Evolutionary conservation across 805 yeast species (phyloP), one percentile per base, ranked within the genome.

Genomic region (Myxozyma mucilagina): DNA sequence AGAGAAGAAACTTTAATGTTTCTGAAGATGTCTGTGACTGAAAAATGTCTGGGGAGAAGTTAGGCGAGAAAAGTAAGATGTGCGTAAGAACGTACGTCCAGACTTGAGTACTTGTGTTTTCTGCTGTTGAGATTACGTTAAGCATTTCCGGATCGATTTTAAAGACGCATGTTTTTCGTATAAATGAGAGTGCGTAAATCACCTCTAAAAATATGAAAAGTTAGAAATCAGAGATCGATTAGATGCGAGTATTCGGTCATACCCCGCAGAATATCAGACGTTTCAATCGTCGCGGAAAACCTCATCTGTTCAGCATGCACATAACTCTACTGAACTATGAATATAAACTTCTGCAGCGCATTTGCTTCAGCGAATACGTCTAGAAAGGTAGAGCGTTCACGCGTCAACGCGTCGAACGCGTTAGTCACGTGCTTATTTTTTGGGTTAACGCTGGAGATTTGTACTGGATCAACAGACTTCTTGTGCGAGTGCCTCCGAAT

Each of bases 101-200:
- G 1, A 84, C 82, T 63, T 85, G 89, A 1, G 90, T 89, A 60
- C 85, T 87, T 47, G 79, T 76, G 32, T 45, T 43, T 43, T 66
- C 68, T 79, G 66, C 8, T 81, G 77, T 78, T 65, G 85, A 83
- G 4, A 86, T 80, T 13, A 85, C 78, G 42, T 76, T 70, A 45
- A 87, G 72, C 58, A 77, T 77, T 1, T 75, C 71, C 2, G 80
- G 82, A 1, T 84, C 79, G 73, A 87, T 84, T 54, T 84, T 74
- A 29, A 87, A 74, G 1, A 84, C 80, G 47, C 87, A 84, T 59
- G 77, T 75, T 68, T 82, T 84, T 41, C 89, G 74, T 29, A 86
- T 71, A 1, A 77, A 74, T 7, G 82, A 74, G n/a, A 84, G 76
- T n/a, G 83, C 77, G 13, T 79, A 75, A 29, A 83, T 72, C 0